Evolutionary conservation across 257 asterid species (phyloP), one percentile per base, ranked within the genome.

Genomic region (Capsicum rhomboideum): DNA sequence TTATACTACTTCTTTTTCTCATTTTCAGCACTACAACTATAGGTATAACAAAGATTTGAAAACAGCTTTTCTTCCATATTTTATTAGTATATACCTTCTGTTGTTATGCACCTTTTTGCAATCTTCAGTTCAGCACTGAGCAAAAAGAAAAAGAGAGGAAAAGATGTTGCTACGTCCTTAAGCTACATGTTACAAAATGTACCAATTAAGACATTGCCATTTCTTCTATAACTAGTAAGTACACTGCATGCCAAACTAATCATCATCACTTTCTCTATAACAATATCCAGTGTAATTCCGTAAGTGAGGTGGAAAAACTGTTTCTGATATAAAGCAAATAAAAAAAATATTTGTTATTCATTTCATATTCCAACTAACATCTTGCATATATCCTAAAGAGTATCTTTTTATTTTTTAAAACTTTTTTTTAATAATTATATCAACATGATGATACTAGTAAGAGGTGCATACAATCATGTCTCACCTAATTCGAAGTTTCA

Each of bases 231-330:
- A 11, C 44, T 28, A 75, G 18, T 17, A 75, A 75, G 61, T 75
- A 50, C 81, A 50, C 81, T 75, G 81, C n/a, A n/a, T n/a, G n/a
- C n/a, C 81, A 75, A 75, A 50, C 63, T 75, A 75, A 75, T 49
- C 44, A 75, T 75, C 81, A 75, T 53, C 61, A 49, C 10, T 75
- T 74, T 49, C 6, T 21, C 21, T 42, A 11, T 20, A n/a, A 6
- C 7, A 11, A 31, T 31, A 31, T 31, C 4, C 37, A 31, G 37
- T 31, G 37, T 31, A 31, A 31, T 31, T n/a, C n/a, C n/a, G n/a
- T n/a, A n/a, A n/a, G n/a, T n/a, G n/a, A n/a, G n/a, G n/a, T n/a
- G n/a, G n/a, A n/a, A n/a, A n/a, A n/a, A n/a, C n/a, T n/a, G n/a
- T n/a, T 34, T 34, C 4, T 2, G 40, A 6, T 13, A 12, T 72